Base-by-base conservation (phyloP, 2,329 filamentous ascomycete species). In the Penicillium sclerotiorum region DNA sequence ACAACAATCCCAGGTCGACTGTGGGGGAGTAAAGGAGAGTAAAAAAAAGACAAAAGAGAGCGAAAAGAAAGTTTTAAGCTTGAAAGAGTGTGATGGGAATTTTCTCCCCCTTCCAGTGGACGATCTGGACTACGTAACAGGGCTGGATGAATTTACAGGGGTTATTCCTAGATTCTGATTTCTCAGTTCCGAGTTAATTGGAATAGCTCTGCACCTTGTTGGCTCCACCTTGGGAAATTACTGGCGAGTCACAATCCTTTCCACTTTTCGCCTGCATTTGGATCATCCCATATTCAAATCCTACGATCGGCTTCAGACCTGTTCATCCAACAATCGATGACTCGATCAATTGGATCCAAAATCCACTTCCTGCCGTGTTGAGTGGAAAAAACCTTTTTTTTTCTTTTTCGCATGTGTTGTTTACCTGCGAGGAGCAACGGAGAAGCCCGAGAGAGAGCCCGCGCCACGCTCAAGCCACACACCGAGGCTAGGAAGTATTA, bases 111-210 rank as follows among this genome's bases (percentile, higher is more conserved):
- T 36, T 59, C 56, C 53, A 39, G 39, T 43, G 57, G 54, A 55
- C 52, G 37, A 47, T 44, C 28, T 32, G 32, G 18, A 36, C 57
- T 53, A 60, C 56, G 53, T 60, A 59, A 60, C 49, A 17, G 28
- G 21, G 11, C 9, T 18, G 9, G 20, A 25, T 25, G 32, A 18
- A 22, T 22, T 37, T 28, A n/a, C 22, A 42, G 49, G 36, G 30
- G 27, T 33, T 38, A 32, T 25, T 25, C 9, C 41, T n/a, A 30
- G 23, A 32, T 32, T 32, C 11, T 32, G 28, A 32, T 32, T n/a
- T n/a, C n/a, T n/a, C 32, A 8, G 32, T 27, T 11, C 23, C 20
- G 17, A 6, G 20, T 43, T 4, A 43, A 43, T 20, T 43, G 27
- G 18, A 43, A 33, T 43, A 43, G 40, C 40, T 33, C n/a, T n/a